These are phyloP conservation scores for Trichoderma sp. DNA, from an alignment of 2,329 filamentous ascomycete species.

Conservation along the genomic window DNA sequence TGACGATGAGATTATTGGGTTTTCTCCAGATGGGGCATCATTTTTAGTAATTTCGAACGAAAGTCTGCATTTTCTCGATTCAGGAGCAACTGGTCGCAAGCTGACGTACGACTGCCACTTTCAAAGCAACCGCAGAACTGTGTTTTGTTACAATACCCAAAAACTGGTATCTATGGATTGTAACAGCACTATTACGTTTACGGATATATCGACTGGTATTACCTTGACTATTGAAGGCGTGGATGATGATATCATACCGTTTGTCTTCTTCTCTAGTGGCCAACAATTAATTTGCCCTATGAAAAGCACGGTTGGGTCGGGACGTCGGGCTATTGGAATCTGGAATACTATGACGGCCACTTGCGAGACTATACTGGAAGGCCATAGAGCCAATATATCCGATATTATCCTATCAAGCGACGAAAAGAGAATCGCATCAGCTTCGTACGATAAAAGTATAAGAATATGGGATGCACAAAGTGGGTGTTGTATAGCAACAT, in stretches of 20 bases:
- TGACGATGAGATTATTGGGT: rapidly evolving
- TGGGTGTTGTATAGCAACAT: not conserved
- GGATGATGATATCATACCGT: too few relatives aligned
- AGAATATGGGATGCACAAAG: not conserved
- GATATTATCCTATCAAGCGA: not conserved
- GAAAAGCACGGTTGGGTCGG: not conserved
- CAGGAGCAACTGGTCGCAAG: not conserved
- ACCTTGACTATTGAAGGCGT: not conserved
- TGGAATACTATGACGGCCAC: not conserved
- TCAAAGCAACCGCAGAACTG: rapidly evolving
- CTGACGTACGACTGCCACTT: not conserved
- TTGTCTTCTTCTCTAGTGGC: not conserved
- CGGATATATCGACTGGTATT: not conserved
- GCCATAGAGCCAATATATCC: not conserved
- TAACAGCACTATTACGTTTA: not conserved
- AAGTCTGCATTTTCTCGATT: not conserved
- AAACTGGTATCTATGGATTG: not conserved
- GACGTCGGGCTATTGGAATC: not conserved
- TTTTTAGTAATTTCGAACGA: not conserved
- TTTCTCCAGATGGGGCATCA: not conserved
- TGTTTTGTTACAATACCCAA: not conserved
- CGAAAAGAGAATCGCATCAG: not conserved
- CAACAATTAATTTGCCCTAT: not conserved
- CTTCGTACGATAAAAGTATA: not conserved
- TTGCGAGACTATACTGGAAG: not conserved